These are phyloP conservation scores for Globisporangium alternatum DNA, from an alignment of 352 stramenopile species.

Conservation along the genomic window DNA sequence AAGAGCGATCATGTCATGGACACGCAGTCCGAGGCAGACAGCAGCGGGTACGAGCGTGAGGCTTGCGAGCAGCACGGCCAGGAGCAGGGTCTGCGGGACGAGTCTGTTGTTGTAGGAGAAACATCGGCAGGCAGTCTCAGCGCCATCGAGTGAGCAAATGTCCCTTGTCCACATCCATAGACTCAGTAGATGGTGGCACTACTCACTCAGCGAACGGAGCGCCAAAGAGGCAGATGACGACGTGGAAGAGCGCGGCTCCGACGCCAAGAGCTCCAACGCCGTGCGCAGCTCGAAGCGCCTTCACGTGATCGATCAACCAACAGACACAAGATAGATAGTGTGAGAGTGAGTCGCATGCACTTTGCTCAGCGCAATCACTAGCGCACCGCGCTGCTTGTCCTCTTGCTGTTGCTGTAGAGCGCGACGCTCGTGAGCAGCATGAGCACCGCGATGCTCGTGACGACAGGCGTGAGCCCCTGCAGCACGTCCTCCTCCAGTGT, in stretches of 20 bases:
- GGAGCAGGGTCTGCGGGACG: slow-evolving; percentile 53
- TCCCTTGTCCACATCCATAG: neutral
- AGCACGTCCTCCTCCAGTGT: slow-evolving; percentile 53
- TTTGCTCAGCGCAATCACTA: neutral
- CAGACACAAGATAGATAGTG: neutral
- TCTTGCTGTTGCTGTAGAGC: slow-evolving; percentile 19
- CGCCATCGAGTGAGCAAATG: no score
- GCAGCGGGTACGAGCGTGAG: slow-evolving; percentile 43
- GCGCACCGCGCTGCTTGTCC: neutral
- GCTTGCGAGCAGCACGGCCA: slow-evolving; percentile 56
- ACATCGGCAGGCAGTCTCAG: slow-evolving; percentile 9
- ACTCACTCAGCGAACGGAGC: slow-evolving; percentile 62
- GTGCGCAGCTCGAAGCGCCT: slow-evolving; percentile 14
- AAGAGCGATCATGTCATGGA: slow-evolving; percentile 47
- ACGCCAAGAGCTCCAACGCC: slow-evolving; percentile 32
- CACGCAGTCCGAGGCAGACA: slow-evolving; percentile 32
- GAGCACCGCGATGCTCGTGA: slow-evolving; percentile 26
- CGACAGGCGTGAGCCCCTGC: slow-evolving; percentile 33
- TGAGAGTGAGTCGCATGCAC: neutral
- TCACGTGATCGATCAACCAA: neutral
- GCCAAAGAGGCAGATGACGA: slow-evolving; percentile 69
- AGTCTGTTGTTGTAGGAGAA: slow-evolving; percentile 32
- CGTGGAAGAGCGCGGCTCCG: slow-evolving; percentile 48
- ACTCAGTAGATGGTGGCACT: neutral
- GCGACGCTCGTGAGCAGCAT: slow-evolving; percentile 29